These are phyloP conservation scores for Jasminum sambac DNA, from an alignment of 257 asterid species.

Conservation along the genomic window DNA sequence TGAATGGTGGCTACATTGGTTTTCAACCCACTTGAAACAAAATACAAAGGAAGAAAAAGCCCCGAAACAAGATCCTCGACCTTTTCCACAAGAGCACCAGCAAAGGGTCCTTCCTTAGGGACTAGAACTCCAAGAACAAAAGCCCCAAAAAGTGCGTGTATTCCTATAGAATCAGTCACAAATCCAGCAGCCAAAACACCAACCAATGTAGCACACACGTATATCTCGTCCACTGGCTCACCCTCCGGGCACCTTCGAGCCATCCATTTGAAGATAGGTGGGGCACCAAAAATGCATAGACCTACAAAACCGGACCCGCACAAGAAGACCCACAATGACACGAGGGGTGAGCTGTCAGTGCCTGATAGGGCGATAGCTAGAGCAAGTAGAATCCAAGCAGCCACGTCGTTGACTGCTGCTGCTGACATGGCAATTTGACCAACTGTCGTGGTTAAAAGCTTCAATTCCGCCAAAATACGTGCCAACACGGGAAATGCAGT, in stretches of 20 bases:
- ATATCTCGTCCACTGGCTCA: constrained; percentile 65
- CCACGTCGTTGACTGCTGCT: constrained; percentile 72
- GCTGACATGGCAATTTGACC: constrained; percentile 81
- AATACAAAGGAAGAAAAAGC: constrained; percentile 62
- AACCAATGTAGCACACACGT: constrained; percentile 56
- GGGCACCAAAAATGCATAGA: constrained; percentile 38
- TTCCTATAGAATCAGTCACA: constrained; percentile 62
- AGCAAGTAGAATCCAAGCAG: constrained; percentile 73
- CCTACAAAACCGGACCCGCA: constrained; percentile 45
- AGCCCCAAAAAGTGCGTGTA: constrained; percentile 73
- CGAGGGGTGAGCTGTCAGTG: constrained; percentile 46
- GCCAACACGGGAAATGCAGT: constrained; percentile 74
- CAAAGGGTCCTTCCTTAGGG: constrained; percentile 66
- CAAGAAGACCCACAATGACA: constrained; percentile 58
- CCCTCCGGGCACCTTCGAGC: constrained; percentile 58
- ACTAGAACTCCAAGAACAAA: constrained; percentile 68
- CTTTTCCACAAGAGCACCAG: constrained; percentile 63
- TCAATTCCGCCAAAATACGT: constrained; percentile 68
- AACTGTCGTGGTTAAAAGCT: constrained; percentile 59
- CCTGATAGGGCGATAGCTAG: constrained; percentile 67
- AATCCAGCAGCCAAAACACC: constrained; percentile 67
- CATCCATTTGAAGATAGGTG: constrained; percentile 54
- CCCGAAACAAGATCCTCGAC: constrained; percentile 66
- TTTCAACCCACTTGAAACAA: constrained; percentile 67
- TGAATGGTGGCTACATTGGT: constrained; percentile 58